Evolutionary conservation across 495 filamentous ascomycete species (phyloP).

Genomic region (Endocarpon pusillum): DNA sequence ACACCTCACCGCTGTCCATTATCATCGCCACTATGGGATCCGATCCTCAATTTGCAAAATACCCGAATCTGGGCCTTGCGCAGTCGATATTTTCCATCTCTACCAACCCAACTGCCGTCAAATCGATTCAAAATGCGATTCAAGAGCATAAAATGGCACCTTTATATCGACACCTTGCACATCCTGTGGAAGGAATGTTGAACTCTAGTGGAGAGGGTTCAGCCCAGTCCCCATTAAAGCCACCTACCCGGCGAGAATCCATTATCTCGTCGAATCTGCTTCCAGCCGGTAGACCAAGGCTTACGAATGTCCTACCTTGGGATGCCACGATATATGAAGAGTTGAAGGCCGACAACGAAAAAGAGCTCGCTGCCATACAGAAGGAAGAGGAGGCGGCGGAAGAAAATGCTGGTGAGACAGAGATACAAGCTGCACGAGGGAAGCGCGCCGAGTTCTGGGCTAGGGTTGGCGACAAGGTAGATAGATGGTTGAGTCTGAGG

Average conservation of each 20-base stretch:
- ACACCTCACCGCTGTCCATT: slow-evolving; percentile 7
- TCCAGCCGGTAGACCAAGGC: slow-evolving; percentile 43
- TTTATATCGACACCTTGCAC: slow-evolving; percentile 85
- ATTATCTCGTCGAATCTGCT: slow-evolving; percentile 42
- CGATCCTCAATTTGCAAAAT: slow-evolving; percentile 92
- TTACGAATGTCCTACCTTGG: slow-evolving; percentile 62
- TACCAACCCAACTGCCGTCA: slow-evolving; percentile 55
- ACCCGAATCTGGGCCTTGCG: slow-evolving; percentile 76
- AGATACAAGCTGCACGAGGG: slow-evolving; percentile 78
- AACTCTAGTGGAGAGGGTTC: slow-evolving; percentile 59
- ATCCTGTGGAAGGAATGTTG: slow-evolving; percentile 81
- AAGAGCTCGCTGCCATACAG: slow-evolving; percentile 76
- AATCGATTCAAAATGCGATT: slow-evolving; percentile 85
- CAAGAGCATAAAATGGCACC: slow-evolving; percentile 90
- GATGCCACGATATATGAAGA: slow-evolving; percentile 77
- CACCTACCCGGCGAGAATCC: slow-evolving; percentile 35
- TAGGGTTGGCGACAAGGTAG: slow-evolving; percentile 84
- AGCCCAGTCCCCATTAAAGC: slow-evolving; percentile 36
- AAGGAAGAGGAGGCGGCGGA: slow-evolving; percentile 91
- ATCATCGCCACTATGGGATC: slow-evolving; percentile 67
- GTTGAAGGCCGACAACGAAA: slow-evolving; percentile 72
- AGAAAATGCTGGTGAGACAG: slow-evolving; percentile 90
- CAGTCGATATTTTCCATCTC: slow-evolving; percentile 96
- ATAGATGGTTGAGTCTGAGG: neutral
- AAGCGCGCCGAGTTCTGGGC: slow-evolving; percentile 95